Evolutionary conservation across 768 basidiomycete genomes (phyloP).

Genomic region (Austroboletus festivus): DNA sequence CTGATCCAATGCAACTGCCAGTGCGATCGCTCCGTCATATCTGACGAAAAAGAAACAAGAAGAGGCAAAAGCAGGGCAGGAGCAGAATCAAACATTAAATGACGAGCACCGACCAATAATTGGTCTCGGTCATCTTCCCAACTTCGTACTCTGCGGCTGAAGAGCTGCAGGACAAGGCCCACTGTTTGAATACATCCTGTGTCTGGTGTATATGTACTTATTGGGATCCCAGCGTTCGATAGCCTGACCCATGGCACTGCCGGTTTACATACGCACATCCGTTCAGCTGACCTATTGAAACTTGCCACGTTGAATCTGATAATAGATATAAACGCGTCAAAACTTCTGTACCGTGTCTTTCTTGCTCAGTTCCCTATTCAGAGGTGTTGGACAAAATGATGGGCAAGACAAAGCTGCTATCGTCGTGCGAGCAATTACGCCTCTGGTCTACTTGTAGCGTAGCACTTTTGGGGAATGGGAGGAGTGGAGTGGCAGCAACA

Average conservation of each 20-base stretch:
- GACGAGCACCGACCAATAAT: background rate
- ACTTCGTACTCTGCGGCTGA: background rate
- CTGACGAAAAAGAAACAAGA: background rate
- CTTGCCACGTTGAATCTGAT: background rate
- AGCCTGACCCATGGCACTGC: background rate
- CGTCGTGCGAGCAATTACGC: constrained; percentile 8
- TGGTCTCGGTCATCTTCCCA: constrained; percentile 2
- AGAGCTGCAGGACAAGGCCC: background rate
- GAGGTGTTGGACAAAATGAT: constrained; percentile 1
- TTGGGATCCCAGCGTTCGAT: background rate
- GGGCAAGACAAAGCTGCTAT: constrained; percentile 7
- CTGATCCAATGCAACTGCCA: no score
- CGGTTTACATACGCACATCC: background rate
- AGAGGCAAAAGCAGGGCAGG: no score
- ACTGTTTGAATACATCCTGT: background rate
- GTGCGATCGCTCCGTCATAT: no score
- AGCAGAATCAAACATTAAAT: background rate
- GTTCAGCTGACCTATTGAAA: background rate
- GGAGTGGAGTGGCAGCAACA: background rate
- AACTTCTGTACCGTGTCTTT: background rate
- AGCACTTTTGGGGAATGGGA: background rate
- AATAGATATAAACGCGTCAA: background rate
- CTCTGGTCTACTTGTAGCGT: background rate
- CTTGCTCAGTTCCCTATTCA: constrained; percentile 3
- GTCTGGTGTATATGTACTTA: background rate